phyloP scores from a whole-genome alignment of 257 asterid genomes.

The Primulina eburnea region DNA sequence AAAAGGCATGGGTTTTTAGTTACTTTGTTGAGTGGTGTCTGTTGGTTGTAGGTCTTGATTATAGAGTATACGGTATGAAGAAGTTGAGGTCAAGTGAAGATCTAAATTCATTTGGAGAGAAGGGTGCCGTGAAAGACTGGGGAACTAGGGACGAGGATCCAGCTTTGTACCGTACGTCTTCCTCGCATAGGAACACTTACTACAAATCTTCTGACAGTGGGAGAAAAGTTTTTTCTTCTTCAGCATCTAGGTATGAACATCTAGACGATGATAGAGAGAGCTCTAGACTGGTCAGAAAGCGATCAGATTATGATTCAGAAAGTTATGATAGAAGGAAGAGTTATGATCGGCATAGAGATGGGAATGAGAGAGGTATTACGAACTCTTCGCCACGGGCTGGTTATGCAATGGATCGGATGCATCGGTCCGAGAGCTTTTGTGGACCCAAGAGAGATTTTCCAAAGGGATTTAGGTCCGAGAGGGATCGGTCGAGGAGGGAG shows the following conservation, averaged over 20 bases:
- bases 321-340: conserved; percentile 69
- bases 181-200: conserved; percentile 58
- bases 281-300: conserved; percentile 60
- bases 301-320: conserved; percentile 66
- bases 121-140: conserved; percentile 70
- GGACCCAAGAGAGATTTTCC: conserved; percentile 89
- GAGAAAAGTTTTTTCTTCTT: conserved; percentile 65
- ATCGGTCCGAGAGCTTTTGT: conserved; percentile 82
- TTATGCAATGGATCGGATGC: conserved; percentile 62
- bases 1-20: conserved; percentile 7
- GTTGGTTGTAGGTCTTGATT: conserved; percentile 20
- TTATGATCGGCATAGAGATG: conserved; percentile 65
- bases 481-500: conserved; percentile 85
- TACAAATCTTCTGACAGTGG: conserved; percentile 75
- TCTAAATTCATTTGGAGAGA: conserved; percentile 75
- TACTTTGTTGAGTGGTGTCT: conserved; percentile 26
- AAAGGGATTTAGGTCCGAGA: conserved; percentile 90
- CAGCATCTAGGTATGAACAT: conserved; percentile 70
- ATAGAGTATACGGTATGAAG: conserved; percentile 50
- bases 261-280: conserved; percentile 77
- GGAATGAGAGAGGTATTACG: conserved; percentile 57
- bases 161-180: conserved; percentile 61
- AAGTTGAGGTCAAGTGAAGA: conserved; percentile 86
- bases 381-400: conserved; percentile 74
- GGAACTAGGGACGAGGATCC: conserved; percentile 72